Base-by-base conservation (phyloP, 768 basidiomycete genomes). In the Pleurotus eryngii region DNA sequence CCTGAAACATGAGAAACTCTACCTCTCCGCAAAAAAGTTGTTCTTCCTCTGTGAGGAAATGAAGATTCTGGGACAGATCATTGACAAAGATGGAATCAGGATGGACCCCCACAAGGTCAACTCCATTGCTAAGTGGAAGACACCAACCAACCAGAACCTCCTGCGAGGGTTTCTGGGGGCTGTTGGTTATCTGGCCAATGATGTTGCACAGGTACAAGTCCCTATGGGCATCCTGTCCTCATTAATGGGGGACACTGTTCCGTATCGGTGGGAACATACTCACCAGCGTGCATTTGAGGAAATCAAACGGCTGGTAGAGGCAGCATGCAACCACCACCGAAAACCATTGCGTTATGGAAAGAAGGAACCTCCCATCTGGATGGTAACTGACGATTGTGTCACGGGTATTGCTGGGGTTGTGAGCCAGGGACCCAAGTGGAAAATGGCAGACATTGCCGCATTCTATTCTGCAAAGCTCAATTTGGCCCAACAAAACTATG, bases 51-150 rank as follows among this genome's bases (percentile, higher is more conserved):
- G 27, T 2, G 6, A 43, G 6, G 59, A 59, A 46, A 15, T 67
- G 47, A 59, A 62, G 17, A 40, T 67, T 18, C 56, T 67, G 0
- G 63, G 66, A 20, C 53, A 20, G 8, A 60, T 75, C 5, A 58
- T 76, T 1, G 60, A 61, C 1, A 22, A 58, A 0, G 55, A 59
- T 0, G 60, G 65, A 0, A 57, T 75, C 15, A 3, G 35, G 0
- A 77, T 77, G 72, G 70, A 75, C 38, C 65, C 66, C 0, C 22
- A 50, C 0, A 78, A 77, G 57, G 61, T 77, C 0, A 67, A 74
- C 35, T 27, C 59, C 0, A 65, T 75, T 0, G 4, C 63, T 1
- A 65, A 65, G 17, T 68, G 66, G 67, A 30, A 30, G 7, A 30
- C 8, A 9, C 30, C 30, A 7, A 30, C 30, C 7, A 30, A 30